Evolutionary conservation across 768 basidiomycete species (phyloP), one percentile per base, ranked within the genome.

Genomic region (Pulveroboletus sp.): DNA sequence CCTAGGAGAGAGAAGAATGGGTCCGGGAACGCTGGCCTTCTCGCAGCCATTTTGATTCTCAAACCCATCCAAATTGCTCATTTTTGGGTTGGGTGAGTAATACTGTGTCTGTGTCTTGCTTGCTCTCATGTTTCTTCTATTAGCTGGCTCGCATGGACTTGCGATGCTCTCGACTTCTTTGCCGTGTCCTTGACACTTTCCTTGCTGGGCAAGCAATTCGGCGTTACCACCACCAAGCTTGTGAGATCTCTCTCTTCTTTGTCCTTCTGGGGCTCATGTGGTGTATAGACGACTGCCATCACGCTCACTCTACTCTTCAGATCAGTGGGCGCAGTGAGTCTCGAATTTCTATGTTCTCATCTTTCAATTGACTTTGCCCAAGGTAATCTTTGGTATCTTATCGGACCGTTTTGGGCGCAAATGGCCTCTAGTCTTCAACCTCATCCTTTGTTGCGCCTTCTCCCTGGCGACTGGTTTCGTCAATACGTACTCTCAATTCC

Each of bases 231-330:
- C 4, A 53, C 70, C 30, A 58, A 69, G 27, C 80, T 88, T 27
- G 76, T 77, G 38, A 54, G 71, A 63, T 27, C 12, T 23, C 24
- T 16, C 14, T 42, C n/a, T 7, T 26, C 32, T n/a, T 17, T 17
- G 7, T 27, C n/a, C n/a, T 34, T 31, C 35, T 2, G 22, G 23
- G 37, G 41, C 43, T 53, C 13, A 38, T 31, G 19, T 2, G 7
- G 2, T n/a, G 7, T 34, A 19, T 48, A 77, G 77, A 89, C 89
- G 41, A 83, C 84, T 17, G 79, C 90, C 5, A 93, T 98, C 63
- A 96, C 94, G 6, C 76, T 96, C 42, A 96, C 94, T 0, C 76
- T 98, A 1, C 80, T 98, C n/a, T 87, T 97, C 75, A 82, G 94
- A 51, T 86, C 89, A 5, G 71, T 79, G 43, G 88, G 87, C 29